Evolutionary conservation across 371 early-diverging fungal genomes (phyloP).

Genomic region (Nematocida sp.): DNA sequence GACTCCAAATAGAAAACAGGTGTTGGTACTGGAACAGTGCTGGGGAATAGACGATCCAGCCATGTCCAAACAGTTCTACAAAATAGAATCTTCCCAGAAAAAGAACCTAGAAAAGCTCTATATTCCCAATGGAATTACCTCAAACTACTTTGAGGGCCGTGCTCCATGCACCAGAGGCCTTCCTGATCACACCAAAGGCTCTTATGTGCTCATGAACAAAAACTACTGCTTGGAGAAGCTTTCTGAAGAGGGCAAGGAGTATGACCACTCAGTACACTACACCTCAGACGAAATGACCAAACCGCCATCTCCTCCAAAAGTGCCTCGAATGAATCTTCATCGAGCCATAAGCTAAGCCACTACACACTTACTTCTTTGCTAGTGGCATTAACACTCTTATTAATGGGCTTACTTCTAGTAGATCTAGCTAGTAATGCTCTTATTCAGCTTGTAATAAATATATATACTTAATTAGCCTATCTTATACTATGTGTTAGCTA

Average conservation of each 20-base stretch:
- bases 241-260: neutral
- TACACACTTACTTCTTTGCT: too few relatives aligned
- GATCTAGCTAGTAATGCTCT: too few relatives aligned
- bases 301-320: too few relatives aligned
- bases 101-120: neutral
- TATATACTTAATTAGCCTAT: too few relatives aligned
- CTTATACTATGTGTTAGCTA: too few relatives aligned
- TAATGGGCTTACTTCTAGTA: too few relatives aligned
- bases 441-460: too few relatives aligned
- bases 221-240: neutral
- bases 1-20: conserved; percentile 16
- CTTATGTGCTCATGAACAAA: conserved; percentile 19
- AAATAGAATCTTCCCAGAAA: neutral
- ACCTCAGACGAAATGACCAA: too few relatives aligned
- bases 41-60: neutral
- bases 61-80: conserved; percentile 24
- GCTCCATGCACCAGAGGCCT: conserved; percentile 18
- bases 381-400: too few relatives aligned
- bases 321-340: too few relatives aligned
- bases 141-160: conserved; percentile 23
- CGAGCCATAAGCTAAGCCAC: too few relatives aligned
- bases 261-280: too few relatives aligned
- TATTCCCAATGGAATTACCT: conserved; percentile 9
- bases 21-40: neutral
- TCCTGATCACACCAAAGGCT: conserved; percentile 26